Evolutionary conservation across 73 alveolate species (phyloP), one percentile per base, ranked within the genome.

Genomic region (Paramecium caudatum): DNA sequence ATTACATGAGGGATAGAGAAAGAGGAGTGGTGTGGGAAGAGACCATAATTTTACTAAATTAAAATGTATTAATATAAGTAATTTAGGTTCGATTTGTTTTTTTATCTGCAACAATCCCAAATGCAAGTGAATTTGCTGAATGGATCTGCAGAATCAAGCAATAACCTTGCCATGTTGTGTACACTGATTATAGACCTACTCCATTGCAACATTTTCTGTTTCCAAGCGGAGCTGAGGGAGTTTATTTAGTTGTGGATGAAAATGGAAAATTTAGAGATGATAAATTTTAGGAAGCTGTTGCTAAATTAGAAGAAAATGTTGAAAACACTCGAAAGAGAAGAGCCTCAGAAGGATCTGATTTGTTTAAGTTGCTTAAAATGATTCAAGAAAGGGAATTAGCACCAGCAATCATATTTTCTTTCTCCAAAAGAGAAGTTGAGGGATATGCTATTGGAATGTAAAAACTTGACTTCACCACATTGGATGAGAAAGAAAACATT

Each of bases 21-120:
- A 94, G 99, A 85, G 99, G 99, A 7, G 99, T 98, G 37, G 99
- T 99, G 12, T 99, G 99, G 99, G 99, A 99, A 91, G 99, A 99
- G 90, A 98, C 99, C 3, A 97, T 98, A 90, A 97, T 97, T 78
- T 93, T 97, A 47, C 96, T 97, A 9, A 81, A 91, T 49, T 47
- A 92, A 25, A 90, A 86, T 62, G 93, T 82, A 82, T 47, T 16
- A 21, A 82, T 50, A 0, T 17, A 25, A 0, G 16, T 33, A 34
- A 25, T 62, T 49, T 15, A 49, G 70, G 70, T 69, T 23, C 97
- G 97, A 90, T 95, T 96, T 95, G 99, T 98, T 15, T 99, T 98
- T 95, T 94, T 99, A 82, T 96, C 99, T 55, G 99, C 99, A 1
- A 99, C 99, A 25, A 98, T 99, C 21, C 99, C 99, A 12, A 99